These are phyloP conservation scores for Alnus glutinosa DNA, from an alignment of 306 rosid genomes.

Conservation along the genomic window DNA sequence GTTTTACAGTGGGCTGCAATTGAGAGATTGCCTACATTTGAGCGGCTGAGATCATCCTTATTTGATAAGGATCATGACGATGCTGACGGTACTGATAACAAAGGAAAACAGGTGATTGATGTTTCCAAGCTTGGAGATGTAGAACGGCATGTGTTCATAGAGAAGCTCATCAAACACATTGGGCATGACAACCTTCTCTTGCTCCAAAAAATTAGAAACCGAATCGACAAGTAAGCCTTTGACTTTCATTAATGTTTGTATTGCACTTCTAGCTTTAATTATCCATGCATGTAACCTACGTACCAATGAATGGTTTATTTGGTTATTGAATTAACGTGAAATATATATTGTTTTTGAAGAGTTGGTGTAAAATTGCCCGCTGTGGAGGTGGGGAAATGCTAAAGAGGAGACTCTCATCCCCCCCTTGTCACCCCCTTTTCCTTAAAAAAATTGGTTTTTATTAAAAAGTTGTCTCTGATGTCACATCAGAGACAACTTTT, in stretches of 20 bases:
- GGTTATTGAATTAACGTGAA: conserved; percentile 49
- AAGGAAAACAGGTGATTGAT: conserved; percentile 54
- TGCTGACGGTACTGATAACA: neutral
- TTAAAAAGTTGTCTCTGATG: no score
- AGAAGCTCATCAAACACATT: conserved; percentile 60
- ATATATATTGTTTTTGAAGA: conserved; percentile 39
- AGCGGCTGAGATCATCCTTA: conserved; percentile 54
- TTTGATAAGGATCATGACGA: conserved; percentile 34
- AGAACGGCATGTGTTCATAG: conserved; percentile 57
- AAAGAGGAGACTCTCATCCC: no score
- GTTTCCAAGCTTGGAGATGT: conserved; percentile 62
- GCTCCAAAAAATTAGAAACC: conserved; percentile 51
- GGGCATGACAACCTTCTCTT: conserved; percentile 63
- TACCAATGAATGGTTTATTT: conserved; percentile 31
- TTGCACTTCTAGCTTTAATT: no score
- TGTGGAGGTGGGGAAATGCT: conserved; percentile 47
- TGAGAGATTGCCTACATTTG: conserved; percentile 43
- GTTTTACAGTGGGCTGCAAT: conserved; percentile 40
- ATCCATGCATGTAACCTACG: no score
- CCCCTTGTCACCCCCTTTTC: no score
- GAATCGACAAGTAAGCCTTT: conserved; percentile 56
- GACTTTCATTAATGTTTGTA: no score
- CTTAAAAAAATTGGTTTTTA: no score
- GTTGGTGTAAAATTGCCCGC: conserved; percentile 46
- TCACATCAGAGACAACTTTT: no score